phyloP scores from a whole-genome alignment of 2,329 filamentous ascomycete genomes.

The Botrytis byssoidea region DNA sequence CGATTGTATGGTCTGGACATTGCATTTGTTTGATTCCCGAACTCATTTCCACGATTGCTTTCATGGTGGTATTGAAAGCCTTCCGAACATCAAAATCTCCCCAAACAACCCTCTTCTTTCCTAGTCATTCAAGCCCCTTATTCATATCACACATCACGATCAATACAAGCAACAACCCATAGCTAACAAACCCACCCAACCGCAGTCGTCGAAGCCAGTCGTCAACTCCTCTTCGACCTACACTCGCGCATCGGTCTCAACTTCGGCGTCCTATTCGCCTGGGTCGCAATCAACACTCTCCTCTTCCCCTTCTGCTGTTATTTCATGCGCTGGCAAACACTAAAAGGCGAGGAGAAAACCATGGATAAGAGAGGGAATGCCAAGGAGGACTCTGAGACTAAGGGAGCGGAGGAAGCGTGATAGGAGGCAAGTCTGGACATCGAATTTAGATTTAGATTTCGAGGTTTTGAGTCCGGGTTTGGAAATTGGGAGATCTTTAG shows the following conservation, averaged over 20 bases:
- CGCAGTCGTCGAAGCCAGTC: conserved; percentile 54
- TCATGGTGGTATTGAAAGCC: no score
- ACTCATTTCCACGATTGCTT: no score
- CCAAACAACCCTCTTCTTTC: no score
- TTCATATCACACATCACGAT: no score
- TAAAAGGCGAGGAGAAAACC: conserved; percentile 27
- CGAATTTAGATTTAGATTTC: not conserved
- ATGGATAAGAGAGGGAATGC: conserved; percentile 1
- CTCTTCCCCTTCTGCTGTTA: conserved; percentile 53
- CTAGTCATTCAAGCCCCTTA: no score
- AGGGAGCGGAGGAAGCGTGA: not conserved
- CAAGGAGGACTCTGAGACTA: not conserved
- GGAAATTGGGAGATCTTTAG: not conserved
- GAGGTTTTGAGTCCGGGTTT: not conserved
- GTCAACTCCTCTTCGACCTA: conserved; percentile 60
- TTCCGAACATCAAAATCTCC: no score
- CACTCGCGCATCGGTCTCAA: conserved; percentile 58
- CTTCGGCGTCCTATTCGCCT: conserved; percentile 59
- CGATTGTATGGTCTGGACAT: no score
- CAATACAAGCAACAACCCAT: no score
- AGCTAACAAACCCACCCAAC: not conserved
- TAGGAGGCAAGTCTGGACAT: not conserved
- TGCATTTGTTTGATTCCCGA: no score
- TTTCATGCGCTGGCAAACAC: conserved; percentile 45
- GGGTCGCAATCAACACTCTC: conserved; percentile 51